Evolutionary conservation across 2,329 filamentous ascomycete genomes (phyloP), one percentile per base, ranked within the genome.

Genomic region (Xylaria sp.): DNA sequence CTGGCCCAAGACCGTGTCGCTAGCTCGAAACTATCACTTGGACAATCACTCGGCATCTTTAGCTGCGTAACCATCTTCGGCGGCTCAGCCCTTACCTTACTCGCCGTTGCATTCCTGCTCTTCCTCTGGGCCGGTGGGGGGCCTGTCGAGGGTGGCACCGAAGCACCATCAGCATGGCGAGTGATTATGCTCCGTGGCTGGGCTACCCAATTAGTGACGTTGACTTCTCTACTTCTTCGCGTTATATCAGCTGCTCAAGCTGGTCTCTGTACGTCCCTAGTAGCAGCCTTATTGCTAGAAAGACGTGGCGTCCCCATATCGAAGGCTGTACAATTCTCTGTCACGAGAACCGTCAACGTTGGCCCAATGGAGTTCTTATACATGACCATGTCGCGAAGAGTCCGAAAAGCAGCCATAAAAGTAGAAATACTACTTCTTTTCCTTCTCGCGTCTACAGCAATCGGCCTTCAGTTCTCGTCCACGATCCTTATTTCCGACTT

Each of bases 401-500:
- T 17, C 1, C 19, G 37, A 21, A 17, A 11, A 11, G 0, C 21
- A 7, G 13, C 17, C 3, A 2, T 51, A 0, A 43, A 29, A n/a
- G n/a, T 19, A 27, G 58, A 60, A n/a, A n/a, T 25, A 27, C 3
- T 55, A 9, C 10, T 60, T 21, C 46, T 60, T 17, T 23, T 58
- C 19, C 47, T 48, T 9, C 40, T 62, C 15, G 53, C 40, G 3
- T 3, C 35, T 5, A 54, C 54, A 3, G n/a, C 54, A 0, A 3
- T 62, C 4, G 46, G 15, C 0, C 11, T 58, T 15, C 59, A 62
- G 23, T 62, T 62, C 17, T 62, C 59, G 2, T 58, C 59, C 7
- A 62, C 59, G 11, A 58, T 62, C 10, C 41, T 62, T 1, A n/a
- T 62, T 48, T 53, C 59, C 27, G 40, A 40, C 35, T 53, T 62